Evolutionary conservation across 75 land plant genomes (phyloP).

Genomic region (Sequoia sempervirens): DNA sequence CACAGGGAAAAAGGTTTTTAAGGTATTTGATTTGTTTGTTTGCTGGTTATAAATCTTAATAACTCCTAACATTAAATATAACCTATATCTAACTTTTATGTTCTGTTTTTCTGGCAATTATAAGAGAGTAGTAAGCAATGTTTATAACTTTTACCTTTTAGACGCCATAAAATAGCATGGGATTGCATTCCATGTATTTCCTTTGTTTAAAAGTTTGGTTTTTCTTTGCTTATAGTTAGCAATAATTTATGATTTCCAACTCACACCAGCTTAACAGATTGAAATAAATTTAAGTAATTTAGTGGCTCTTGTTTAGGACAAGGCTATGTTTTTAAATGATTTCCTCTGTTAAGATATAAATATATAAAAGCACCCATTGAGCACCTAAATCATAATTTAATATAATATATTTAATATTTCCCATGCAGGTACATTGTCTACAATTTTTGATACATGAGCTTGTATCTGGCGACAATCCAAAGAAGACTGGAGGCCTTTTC

Average conservation of each 20-base stretch:
- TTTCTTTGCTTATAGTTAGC: background rate
- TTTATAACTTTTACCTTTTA: background rate
- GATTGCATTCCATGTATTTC: background rate
- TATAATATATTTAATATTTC: constrained; percentile 6
- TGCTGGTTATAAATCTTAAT: background rate
- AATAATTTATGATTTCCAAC: background rate
- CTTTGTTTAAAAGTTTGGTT: background rate
- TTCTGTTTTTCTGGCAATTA: background rate
- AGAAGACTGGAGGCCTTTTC: constrained; percentile 89
- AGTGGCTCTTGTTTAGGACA: background rate
- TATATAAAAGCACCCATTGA: background rate
- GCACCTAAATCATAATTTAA: background rate
- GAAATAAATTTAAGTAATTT: background rate
- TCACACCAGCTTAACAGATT: background rate
- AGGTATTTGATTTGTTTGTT: background rate
- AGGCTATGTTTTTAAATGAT: background rate
- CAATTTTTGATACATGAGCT: constrained; percentile 96
- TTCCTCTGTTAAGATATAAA: background rate
- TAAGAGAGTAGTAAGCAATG: background rate
- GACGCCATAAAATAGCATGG: background rate
- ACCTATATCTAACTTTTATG: background rate
- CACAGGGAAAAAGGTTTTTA: background rate
- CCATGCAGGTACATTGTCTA: constrained; percentile 88
- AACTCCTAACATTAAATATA: background rate
- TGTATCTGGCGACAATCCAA: constrained; percentile 87